phyloP scores from a whole-genome alignment of 2,329 filamentous ascomycete genomes.

The Curvularia sp. region DNA sequence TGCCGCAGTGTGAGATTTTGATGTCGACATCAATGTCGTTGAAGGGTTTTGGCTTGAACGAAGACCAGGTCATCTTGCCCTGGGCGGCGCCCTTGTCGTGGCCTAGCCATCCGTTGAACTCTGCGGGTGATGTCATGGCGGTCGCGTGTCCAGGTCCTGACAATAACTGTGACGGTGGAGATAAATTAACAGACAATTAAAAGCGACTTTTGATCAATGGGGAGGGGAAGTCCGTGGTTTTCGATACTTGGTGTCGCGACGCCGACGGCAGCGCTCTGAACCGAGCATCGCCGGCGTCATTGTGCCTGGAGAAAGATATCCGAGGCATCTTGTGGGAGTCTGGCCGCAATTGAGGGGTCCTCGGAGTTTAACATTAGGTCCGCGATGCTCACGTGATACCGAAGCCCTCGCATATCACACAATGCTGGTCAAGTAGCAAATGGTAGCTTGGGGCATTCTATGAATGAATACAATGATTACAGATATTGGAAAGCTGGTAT shows the following conservation, averaged over 20 bases:
- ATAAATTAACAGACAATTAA: not conserved
- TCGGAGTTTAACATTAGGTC: not conserved
- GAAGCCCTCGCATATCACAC: too few species aligned
- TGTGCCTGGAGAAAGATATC: conserved; percentile 18
- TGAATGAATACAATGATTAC: not conserved
- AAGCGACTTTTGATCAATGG: too few species aligned
- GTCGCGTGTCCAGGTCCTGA: not conserved
- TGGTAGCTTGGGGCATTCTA: not conserved
- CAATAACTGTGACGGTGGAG: not conserved
- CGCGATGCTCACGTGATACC: not conserved
- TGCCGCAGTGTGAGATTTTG: conserved; percentile 42
- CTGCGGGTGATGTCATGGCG: conserved; percentile 48
- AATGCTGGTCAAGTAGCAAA: not conserved
- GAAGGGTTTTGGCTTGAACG: conserved; percentile 56
- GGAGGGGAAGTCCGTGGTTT: not conserved
- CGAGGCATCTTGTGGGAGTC: conserved; percentile 22
- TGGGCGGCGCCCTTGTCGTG: conserved; percentile 57
- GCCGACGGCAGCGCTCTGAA: conserved; percentile 5
- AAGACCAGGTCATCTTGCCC: conserved; percentile 63
- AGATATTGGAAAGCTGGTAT: not conserved
- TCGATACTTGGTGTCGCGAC: conserved; percentile 1
- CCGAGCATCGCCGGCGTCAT: conserved; percentile 22
- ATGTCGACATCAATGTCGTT: conserved; percentile 44
- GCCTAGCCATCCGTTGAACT: conserved; percentile 66
- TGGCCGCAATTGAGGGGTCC: conserved; percentile 15